These are phyloP conservation scores for Boletus sp. DNA, from an alignment of 768 basidiomycete genomes.

Conservation along the genomic window DNA sequence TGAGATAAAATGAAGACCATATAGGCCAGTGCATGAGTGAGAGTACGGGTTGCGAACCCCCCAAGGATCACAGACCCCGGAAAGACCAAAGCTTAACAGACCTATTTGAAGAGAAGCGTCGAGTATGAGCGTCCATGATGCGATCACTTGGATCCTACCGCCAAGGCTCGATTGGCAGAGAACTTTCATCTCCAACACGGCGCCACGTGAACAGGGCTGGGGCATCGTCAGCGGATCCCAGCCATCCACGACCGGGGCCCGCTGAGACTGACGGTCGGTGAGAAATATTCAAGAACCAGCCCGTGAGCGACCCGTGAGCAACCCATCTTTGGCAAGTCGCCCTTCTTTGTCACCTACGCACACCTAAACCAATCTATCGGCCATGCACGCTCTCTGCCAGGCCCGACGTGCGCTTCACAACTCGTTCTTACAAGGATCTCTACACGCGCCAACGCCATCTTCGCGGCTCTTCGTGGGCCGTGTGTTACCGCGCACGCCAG, in stretches of 20 bases:
- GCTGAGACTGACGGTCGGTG: slow-evolving; percentile 5
- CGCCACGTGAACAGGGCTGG: too few species aligned
- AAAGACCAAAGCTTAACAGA: background rate
- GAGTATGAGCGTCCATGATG: background rate
- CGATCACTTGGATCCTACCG: background rate
- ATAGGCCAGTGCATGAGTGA: too few species aligned
- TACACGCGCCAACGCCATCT: background rate
- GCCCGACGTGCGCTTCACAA: slow-evolving; percentile 22
- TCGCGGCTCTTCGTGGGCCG: slow-evolving; percentile 1
- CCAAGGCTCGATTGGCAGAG: background rate
- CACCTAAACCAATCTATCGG: background rate
- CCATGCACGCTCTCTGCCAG: slow-evolving; percentile 22
- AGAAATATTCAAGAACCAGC: background rate
- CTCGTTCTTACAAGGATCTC: slow-evolving; percentile 17
- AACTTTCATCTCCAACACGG: background rate
- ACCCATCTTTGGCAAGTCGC: slow-evolving; percentile 14
- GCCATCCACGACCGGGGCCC: background rate
- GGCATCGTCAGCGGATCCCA: too few species aligned
- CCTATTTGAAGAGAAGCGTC: background rate
- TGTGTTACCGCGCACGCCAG: background rate
- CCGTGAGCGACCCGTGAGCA: background rate
- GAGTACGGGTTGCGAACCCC: too few species aligned
- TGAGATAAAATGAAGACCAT: too few species aligned
- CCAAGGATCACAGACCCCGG: background rate
- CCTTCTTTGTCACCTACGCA: background rate